Evolutionary conservation across 2,329 filamentous ascomycete species (phyloP).

Genomic region (Cercospora zeae-maydis): DNA sequence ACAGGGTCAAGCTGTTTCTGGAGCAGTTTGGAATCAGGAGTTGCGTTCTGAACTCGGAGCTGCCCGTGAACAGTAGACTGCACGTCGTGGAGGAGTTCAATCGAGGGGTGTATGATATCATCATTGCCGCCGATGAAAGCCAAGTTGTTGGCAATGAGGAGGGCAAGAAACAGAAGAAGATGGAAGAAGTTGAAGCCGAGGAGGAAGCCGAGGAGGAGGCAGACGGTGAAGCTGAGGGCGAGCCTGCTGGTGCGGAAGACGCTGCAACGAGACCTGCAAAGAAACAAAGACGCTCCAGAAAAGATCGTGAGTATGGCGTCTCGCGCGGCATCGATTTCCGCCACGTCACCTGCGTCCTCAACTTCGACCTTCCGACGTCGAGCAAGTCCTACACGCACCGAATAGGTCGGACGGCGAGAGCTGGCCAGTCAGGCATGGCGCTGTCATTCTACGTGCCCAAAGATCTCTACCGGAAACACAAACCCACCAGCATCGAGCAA

Average conservation of each 20-base stretch:
- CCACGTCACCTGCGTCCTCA: slow-evolving; percentile 89
- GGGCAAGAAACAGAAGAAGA: slow-evolving; percentile 31
- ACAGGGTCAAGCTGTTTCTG: slow-evolving; percentile 88
- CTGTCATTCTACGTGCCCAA: slow-evolving; percentile 90
- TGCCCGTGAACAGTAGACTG: slow-evolving; percentile 87
- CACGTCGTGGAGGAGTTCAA: slow-evolving; percentile 98
- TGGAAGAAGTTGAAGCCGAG: slow-evolving; percentile 29
- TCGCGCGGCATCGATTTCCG: slow-evolving; percentile 95
- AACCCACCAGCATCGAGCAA: slow-evolving; percentile 72
- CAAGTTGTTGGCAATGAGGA: slow-evolving; percentile 71
- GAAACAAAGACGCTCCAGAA: slow-evolving; percentile 61
- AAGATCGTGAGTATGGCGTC: slow-evolving; percentile 88
- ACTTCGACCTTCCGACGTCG: slow-evolving; percentile 88
- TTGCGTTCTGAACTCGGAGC: slow-evolving; percentile 88
- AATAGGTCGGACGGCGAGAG: slow-evolving; percentile 88
- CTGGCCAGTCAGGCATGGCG: slow-evolving; percentile 87
- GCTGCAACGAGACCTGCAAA: slow-evolving; percentile 39
- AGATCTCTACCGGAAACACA: slow-evolving; percentile 81
- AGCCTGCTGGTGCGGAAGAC: slow-evolving; percentile 29
- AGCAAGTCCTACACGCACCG: slow-evolving; percentile 95
- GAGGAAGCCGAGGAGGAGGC: slow-evolving; percentile 35
- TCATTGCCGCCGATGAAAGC: slow-evolving; percentile 91
- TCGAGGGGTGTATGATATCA: slow-evolving; percentile 92
- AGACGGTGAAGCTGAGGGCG: slow-evolving; percentile 15
- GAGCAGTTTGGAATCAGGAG: slow-evolving; percentile 96